Percentiles rank a stretch among this genome's conserved stretches.
Conservation (phyloP, 257 asterid genomes). For the Jaltomata sinuosa region DNA sequence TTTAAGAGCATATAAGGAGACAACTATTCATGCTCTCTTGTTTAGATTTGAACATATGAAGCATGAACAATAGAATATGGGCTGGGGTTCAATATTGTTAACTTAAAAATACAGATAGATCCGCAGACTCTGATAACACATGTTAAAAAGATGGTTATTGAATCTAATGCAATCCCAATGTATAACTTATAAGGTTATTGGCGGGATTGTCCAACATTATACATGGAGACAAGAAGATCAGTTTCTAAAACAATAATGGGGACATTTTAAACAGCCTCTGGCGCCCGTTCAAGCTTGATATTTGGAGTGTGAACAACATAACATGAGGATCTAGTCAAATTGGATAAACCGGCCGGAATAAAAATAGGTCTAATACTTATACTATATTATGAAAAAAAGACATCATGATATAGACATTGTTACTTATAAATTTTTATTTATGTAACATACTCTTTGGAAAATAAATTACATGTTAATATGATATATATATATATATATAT, state of each 20-base stretch:
- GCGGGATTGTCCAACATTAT: background rate
- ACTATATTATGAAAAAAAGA: background rate
- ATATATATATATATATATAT: no score
- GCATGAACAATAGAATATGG: background rate
- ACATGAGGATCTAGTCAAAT: background rate
- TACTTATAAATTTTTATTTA: background rate
- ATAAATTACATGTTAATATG: background rate
- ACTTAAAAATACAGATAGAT: background rate
- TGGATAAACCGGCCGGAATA: background rate
- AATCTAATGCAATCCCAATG: background rate
- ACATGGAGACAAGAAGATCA: background rate
- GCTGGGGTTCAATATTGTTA: background rate
- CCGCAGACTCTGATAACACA: background rate
- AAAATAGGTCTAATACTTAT: background rate
- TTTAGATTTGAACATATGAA: background rate
- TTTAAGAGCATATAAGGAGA: background rate
- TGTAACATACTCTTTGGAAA: background rate
- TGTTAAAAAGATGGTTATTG: background rate
- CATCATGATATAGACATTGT: background rate
- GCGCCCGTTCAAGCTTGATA: background rate
- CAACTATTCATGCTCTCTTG: background rate
- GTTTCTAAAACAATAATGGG: background rate
- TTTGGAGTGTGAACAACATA: background rate
- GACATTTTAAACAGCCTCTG: background rate
- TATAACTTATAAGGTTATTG: background rate